These are phyloP conservation scores for Boletus huronensis DNA, from an alignment of 768 basidiomycete species.

Conservation along the genomic window DNA sequence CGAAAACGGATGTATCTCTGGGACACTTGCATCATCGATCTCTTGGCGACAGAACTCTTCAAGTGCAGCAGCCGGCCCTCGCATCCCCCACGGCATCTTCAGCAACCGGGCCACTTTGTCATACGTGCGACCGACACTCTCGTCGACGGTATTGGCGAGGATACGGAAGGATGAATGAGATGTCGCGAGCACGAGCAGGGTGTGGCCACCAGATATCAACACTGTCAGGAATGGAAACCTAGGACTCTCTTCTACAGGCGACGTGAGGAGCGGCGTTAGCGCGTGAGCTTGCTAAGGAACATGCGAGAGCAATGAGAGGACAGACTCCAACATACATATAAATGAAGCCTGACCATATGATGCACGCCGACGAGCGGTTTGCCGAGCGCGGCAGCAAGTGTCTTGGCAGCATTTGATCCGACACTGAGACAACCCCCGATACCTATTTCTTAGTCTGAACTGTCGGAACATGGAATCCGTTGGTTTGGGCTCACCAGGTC, in stretches of 20 bases:
- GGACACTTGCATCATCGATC: conserved; percentile 17
- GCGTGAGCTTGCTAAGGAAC: conserved; percentile 84
- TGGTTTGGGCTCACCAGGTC: conserved; percentile 54
- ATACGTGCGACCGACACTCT: conserved; percentile 73
- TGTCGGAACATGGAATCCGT: background rate
- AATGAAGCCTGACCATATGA: conserved; percentile 70
- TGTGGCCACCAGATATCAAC: conserved; percentile 93
- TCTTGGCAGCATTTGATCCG: conserved; percentile 79
- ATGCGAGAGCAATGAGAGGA: background rate
- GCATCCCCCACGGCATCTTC: conserved; percentile 54
- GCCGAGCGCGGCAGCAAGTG: conserved; percentile 68
- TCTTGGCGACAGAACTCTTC: conserved; percentile 59
- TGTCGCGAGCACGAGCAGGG: conserved; percentile 73
- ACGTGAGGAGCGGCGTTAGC: conserved; percentile 72
- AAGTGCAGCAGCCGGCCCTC: conserved; percentile 77
- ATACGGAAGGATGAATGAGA: conserved; percentile 58
- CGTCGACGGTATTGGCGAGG: conserved; percentile 72
- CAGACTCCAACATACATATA: background rate
- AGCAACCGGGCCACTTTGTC: conserved; percentile 81
- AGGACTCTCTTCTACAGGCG: conserved; percentile 40
- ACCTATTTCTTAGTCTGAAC: conserved; percentile 37
- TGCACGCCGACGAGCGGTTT: conserved; percentile 89
- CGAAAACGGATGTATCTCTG: conserved; percentile 39
- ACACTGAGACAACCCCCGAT: conserved; percentile 80
- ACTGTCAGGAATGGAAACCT: conserved; percentile 85